Evolutionary conservation across 192 early-diverging fungal genomes (phyloP).

Genomic region (Coemansia interrupta): DNA sequence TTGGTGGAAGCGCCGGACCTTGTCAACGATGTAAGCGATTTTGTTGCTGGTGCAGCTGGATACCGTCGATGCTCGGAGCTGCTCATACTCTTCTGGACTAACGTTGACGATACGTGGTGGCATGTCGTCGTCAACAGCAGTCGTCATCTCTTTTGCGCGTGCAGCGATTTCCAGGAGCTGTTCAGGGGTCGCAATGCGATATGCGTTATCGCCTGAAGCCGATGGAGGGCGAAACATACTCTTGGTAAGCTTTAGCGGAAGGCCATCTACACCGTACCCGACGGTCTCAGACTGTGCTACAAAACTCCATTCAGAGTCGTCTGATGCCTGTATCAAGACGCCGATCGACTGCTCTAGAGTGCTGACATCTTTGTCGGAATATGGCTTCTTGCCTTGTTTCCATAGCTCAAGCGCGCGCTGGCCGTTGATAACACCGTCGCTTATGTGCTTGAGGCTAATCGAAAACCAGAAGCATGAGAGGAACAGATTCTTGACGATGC

Average conservation of each 20-base stretch:
- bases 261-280: conserved; percentile 18
- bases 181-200: conserved; percentile 16
- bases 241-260: conserved; percentile 16
- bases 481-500: conserved; percentile 63
- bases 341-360: conserved; percentile 24
- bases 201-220: background rate
- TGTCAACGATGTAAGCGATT: conserved; percentile 30
- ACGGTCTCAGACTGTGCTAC: conserved; percentile 28
- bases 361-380: conserved; percentile 20
- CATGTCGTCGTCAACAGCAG: conserved; percentile 17
- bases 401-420: conserved; percentile 37
- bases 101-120: conserved; percentile 36
- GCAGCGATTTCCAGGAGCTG: conserved; percentile 18
- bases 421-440: conserved; percentile 33
- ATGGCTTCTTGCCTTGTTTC: conserved; percentile 36
- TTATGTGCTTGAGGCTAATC: conserved; percentile 34
- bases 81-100: conserved; percentile 29
- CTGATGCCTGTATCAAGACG: conserved; percentile 25
- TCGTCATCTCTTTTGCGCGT: conserved; percentile 19
- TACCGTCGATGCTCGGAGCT: conserved; percentile 10
- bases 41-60: conserved; percentile 31
- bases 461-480: conserved; percentile 67
- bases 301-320: conserved; percentile 25
- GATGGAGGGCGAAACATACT: conserved; percentile 4
- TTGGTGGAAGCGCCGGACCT: conserved; percentile 15